These are phyloP conservation scores for Aspergillus pseudonomiae DNA, from an alignment of 2,329 filamentous ascomycete species.

Conservation along the genomic window DNA sequence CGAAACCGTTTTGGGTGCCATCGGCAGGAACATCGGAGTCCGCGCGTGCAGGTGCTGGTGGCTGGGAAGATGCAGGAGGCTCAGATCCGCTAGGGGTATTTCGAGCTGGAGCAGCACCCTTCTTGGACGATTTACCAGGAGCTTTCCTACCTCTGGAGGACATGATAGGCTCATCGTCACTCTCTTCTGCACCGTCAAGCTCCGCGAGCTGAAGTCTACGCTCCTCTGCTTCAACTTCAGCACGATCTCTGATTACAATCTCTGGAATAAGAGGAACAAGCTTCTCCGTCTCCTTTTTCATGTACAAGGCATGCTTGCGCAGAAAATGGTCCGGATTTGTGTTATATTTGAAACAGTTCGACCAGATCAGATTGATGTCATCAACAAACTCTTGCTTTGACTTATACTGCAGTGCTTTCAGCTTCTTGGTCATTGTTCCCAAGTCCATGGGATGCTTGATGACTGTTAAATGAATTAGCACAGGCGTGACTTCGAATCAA, in stretches of 20 bases:
- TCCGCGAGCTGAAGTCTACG: slow-evolving; percentile 82
- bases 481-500: no score
- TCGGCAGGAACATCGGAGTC: slow-evolving; percentile 77
- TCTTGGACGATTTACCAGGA: slow-evolving; percentile 74
- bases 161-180: slow-evolving; percentile 98
- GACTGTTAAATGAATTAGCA: slow-evolving; percentile 54
- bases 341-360: slow-evolving; percentile 96
- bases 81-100: slow-evolving; percentile 78
- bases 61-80: slow-evolving; percentile 65
- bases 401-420: slow-evolving; percentile 77
- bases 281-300: slow-evolving; percentile 97
- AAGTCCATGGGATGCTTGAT: slow-evolving; percentile 99
- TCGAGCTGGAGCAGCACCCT: slow-evolving; percentile 64
- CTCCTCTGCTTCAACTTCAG: slow-evolving; percentile 86
- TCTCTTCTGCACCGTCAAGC: slow-evolving; percentile 82
- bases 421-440: slow-evolving; percentile 96
- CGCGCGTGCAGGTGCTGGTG: slow-evolving; percentile 53
- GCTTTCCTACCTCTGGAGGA: slow-evolving; percentile 91
- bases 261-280: slow-evolving; percentile 94
- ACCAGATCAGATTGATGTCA: slow-evolving; percentile 93
- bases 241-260: slow-evolving; percentile 83
- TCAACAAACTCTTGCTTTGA: slow-evolving; percentile 93
- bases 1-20: slow-evolving; percentile 79
- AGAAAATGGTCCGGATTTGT: slow-evolving; percentile 84
- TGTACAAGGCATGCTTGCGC: slow-evolving; percentile 89